A percentile compares a stretch with the other conserved stretches of the same genome.
Conservation (phyloP, 805 yeast species). For the Komagataella pseudopastoris region DNA sequence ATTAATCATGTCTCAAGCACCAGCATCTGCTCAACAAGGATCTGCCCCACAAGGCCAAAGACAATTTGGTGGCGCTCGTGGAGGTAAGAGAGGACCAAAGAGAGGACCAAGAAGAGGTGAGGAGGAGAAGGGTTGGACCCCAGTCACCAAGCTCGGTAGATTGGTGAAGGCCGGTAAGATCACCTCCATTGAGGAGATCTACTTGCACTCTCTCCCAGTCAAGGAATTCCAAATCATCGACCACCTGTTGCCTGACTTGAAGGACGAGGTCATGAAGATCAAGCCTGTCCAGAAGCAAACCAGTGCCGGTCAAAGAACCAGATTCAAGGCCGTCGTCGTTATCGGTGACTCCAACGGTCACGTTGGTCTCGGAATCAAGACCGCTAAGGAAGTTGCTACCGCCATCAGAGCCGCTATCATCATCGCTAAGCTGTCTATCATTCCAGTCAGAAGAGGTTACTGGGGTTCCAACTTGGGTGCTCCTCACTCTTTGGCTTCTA, state of each 20-base stretch:
- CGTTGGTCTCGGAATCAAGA: constrained; percentile 99
- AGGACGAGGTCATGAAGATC: constrained; percentile 99
- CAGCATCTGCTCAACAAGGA: constrained; percentile 21
- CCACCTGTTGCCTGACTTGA: constrained; percentile 85
- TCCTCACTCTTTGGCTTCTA: constrained; percentile 97
- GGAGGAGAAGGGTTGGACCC: constrained; percentile 99
- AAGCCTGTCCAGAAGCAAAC: constrained; percentile 99
- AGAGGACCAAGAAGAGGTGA: constrained; percentile 69
- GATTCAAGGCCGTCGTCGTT: constrained; percentile 99
- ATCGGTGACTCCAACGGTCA: constrained; percentile 99
- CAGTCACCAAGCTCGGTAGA: constrained; percentile 99
- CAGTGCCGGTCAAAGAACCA: constrained; percentile 99
- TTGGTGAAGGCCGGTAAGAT: constrained; percentile 98
- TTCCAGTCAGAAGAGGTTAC: constrained; percentile 99
- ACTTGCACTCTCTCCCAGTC: constrained; percentile 98
- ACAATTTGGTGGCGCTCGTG: constrained; percentile 46
- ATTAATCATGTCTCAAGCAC: constrained; percentile 27
- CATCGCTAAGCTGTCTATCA: constrained; percentile 96
- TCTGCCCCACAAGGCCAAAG: constrained; percentile 16
- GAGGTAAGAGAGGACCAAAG: constrained; percentile 40
- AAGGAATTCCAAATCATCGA: constrained; percentile 99
- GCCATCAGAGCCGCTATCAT: constrained; percentile 99
- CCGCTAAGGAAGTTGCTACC: constrained; percentile 99
- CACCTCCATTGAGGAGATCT: constrained; percentile 93
- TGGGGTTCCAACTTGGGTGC: constrained; percentile 99